phyloP scores from a whole-genome alignment of 495 filamentous ascomycete genomes.

The Talaromyces ruber region DNA sequence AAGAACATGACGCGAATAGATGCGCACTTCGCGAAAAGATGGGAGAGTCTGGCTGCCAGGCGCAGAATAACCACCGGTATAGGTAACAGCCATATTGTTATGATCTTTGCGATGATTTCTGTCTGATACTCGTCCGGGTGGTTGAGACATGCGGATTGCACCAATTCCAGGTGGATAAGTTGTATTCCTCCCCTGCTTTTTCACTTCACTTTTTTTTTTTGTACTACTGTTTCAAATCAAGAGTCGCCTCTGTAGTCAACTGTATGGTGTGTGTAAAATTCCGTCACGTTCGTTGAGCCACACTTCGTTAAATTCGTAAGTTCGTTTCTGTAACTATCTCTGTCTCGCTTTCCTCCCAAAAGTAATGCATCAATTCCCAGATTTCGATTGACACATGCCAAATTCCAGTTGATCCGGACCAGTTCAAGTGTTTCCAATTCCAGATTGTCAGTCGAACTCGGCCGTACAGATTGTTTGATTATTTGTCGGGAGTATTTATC shows the following conservation, averaged over 20 bases:
- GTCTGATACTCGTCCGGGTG: slow-evolving; percentile 11
- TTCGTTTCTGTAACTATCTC: neutral
- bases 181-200: neutral
- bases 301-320: neutral
- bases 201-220: neutral
- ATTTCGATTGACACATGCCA: neutral
- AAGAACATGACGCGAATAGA: neutral
- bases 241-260: neutral
- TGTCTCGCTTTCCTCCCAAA: neutral
- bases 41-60: slow-evolving; percentile 32
- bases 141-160: slow-evolving; percentile 7
- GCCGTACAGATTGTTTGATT: neutral
- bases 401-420: neutral
- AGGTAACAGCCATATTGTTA: slow-evolving; percentile 33
- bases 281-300: neutral
- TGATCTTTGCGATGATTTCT: slow-evolving; percentile 8
- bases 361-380: neutral
- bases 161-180: neutral
- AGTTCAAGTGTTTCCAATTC: neutral
- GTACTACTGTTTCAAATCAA: neutral
- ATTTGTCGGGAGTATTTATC: neutral
- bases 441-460: neutral
- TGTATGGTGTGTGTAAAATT: neutral
- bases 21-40: slow-evolving; percentile 37
- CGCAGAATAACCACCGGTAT: slow-evolving; percentile 27